phyloP scores from a whole-genome alignment of 73 alveolate genomes.

The Paramecium sexaurelia region DNA sequence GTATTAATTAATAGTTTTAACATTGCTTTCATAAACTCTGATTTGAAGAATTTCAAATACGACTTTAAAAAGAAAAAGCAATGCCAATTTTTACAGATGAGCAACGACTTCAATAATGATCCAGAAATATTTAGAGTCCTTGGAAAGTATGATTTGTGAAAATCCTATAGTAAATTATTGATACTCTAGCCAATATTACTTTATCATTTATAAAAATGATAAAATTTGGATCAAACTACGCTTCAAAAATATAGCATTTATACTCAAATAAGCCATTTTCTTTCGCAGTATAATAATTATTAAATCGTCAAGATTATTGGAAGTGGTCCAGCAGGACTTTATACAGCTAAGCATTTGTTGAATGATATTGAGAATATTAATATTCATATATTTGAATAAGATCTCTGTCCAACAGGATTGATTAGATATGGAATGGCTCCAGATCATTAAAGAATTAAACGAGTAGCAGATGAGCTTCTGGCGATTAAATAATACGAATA shows the following conservation, averaged over 20 bases:
- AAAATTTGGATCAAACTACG: constrained; percentile 34
- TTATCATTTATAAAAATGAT: constrained; percentile 27
- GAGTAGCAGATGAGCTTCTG: constrained; percentile 74
- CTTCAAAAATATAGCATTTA: background rate
- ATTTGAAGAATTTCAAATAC: background rate
- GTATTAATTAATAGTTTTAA: background rate
- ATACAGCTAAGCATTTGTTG: constrained; percentile 75
- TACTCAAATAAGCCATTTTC: background rate
- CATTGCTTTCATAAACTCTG: background rate
- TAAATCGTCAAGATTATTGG: constrained; percentile 72
- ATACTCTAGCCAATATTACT: constrained; percentile 31
- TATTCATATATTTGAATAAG: constrained; percentile 83
- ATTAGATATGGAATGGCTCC: constrained; percentile 93
- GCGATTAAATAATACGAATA: constrained; percentile 63
- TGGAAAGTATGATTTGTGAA: constrained; percentile 1
- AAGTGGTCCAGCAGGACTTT: constrained; percentile 93
- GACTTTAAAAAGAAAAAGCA: background rate
- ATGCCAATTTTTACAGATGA: background rate
- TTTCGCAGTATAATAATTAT: background rate
- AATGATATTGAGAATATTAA: constrained; percentile 66
- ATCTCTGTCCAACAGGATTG: constrained; percentile 85
- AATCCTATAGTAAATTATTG: constrained; percentile 23
- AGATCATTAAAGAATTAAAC: constrained; percentile 82
- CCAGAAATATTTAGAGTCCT: background rate
- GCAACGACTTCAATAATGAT: background rate